Base-by-base conservation (phyloP, 345 rosid genomes). In the Camelina laxa region DNA sequence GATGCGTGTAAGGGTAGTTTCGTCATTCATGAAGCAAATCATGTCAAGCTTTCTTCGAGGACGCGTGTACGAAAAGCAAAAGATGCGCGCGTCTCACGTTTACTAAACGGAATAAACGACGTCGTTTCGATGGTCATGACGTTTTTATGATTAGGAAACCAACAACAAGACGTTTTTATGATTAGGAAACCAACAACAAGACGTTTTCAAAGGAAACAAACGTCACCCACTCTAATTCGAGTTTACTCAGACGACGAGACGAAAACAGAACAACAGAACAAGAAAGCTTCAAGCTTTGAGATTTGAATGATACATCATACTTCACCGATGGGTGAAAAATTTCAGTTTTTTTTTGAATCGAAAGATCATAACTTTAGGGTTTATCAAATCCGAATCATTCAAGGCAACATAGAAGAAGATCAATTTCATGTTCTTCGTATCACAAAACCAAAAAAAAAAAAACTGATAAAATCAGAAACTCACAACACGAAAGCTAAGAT, bases 401-500 rank as follows among this genome's bases (percentile, higher is more conserved):
- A 71, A 61, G 30, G 16, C 22, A 62, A 75, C 75, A 70, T 9
- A 54, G 33, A 69, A 69, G 72, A 55, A 48, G 27, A 71, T 33
- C 64, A 68, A n/a, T 30, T 50, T 50, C 58, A 60, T 53, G 50
- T 75, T 75, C 74, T 42, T 67, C 57, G 21, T 50, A 75, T 69
- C 69, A 60, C 60, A 60, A 49, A 76, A 3, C 31, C 58, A 39
- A 20, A 35, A 58, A 7, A 39, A 38, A 38, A 3, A 38, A 38
- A 38, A 35, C 38, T 35, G 38, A 35, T 35, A 35, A 35, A 35
- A 35, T 0, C 5, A 35, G 19, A 30, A 68, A 62, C 50, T 94
- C 91, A 88, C 76, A 82, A 80, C 20, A 87, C 72, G 60, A 67
- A 81, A 41, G 97, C 75, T 84, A 92, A 80, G 74, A 90, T 74